These are phyloP conservation scores for Podospora sp. DNA, from an alignment of 495 filamentous ascomycete genomes.

Conservation along the genomic window DNA sequence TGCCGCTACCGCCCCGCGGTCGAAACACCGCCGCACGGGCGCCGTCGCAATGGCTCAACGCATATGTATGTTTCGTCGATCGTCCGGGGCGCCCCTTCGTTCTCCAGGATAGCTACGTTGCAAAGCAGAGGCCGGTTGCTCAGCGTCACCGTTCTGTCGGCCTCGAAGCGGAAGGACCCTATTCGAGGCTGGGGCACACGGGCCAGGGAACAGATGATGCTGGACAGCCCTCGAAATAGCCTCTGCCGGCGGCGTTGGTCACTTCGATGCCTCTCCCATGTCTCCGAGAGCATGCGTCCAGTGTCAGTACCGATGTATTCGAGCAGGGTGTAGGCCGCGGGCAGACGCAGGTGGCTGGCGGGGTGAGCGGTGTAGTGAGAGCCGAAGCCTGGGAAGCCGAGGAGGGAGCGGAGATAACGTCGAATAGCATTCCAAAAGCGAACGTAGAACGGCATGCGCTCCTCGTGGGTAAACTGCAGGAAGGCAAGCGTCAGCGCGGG, in stretches of 20 bases:
- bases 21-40: too few relatives aligned
- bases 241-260: constrained; percentile 28
- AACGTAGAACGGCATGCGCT: constrained; percentile 22
- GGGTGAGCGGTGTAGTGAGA: constrained; percentile 23
- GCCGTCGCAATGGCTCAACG: constrained; percentile 31
- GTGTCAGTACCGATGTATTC: constrained; percentile 26
- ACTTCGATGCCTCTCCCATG: constrained; percentile 29
- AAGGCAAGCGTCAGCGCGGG: background rate
- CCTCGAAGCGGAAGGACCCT: constrained; percentile 39
- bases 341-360: constrained; percentile 8
- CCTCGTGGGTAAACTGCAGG: constrained; percentile 23
- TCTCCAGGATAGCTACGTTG: constrained; percentile 37
- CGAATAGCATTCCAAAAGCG: constrained; percentile 17
- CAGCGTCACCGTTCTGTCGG: constrained; percentile 23
- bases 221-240: constrained; percentile 36
- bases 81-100: constrained; percentile 34
- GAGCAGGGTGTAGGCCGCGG: constrained; percentile 31
- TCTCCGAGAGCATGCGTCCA: constrained; percentile 42
- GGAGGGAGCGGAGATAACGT: constrained; percentile 19
- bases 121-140: constrained; percentile 40
- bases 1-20: too few relatives aligned
- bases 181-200: constrained; percentile 37
- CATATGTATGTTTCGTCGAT: constrained; percentile 35
- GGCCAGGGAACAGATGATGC: constrained; percentile 39
- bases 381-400: constrained; percentile 18